A percentile compares a stretch with the other conserved stretches of the same genome.
phyloP scores from a whole-genome alignment of 139 green algal species.

The Chlorella sp. region DNA sequence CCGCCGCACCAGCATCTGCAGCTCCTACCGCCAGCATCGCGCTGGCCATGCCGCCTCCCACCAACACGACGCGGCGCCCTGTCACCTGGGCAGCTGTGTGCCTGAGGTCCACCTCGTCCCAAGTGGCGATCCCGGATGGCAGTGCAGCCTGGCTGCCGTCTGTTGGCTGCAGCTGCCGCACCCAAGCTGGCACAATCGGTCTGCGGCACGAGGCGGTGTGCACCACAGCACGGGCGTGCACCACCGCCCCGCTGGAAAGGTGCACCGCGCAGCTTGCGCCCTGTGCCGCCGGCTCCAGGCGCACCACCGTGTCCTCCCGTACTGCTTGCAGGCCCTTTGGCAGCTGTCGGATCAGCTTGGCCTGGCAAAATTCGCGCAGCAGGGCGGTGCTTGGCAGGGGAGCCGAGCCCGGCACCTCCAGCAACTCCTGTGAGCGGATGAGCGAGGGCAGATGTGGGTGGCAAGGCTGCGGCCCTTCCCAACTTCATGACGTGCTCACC shows the following conservation, averaged over 20 bases:
- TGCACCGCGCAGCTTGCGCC: slow-evolving; percentile 6
- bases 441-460: not conserved
- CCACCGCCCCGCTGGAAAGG: slow-evolving; percentile 3
- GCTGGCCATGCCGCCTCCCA: slow-evolving; percentile 39
- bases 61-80: slow-evolving; percentile 19
- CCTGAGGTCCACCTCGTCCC: slow-evolving; percentile 7
- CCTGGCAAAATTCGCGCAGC: slow-evolving; percentile 3
- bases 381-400: slow-evolving; percentile 11
- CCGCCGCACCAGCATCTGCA: slow-evolving; percentile 1
- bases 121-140: slow-evolving; percentile 1
- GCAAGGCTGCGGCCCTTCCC: not conserved
- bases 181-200: slow-evolving; percentile 20
- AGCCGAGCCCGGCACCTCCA: slow-evolving; percentile 12
- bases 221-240: not conserved
- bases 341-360: slow-evolving; percentile 2
- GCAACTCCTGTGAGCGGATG: slow-evolving; percentile 8
- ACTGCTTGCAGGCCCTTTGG: not conserved
- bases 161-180: not conserved
- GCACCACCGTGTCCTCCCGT: not conserved
- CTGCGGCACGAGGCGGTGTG: slow-evolving; percentile 8
- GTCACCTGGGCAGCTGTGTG: slow-evolving; percentile 5
- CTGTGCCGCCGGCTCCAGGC: not conserved
- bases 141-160: not conserved
- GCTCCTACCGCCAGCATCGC: slow-evolving; percentile 25
- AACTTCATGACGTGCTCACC: not conserved